phyloP scores from a whole-genome alignment of 2,329 filamentous ascomycete genomes.

The Alternaria sp. region DNA sequence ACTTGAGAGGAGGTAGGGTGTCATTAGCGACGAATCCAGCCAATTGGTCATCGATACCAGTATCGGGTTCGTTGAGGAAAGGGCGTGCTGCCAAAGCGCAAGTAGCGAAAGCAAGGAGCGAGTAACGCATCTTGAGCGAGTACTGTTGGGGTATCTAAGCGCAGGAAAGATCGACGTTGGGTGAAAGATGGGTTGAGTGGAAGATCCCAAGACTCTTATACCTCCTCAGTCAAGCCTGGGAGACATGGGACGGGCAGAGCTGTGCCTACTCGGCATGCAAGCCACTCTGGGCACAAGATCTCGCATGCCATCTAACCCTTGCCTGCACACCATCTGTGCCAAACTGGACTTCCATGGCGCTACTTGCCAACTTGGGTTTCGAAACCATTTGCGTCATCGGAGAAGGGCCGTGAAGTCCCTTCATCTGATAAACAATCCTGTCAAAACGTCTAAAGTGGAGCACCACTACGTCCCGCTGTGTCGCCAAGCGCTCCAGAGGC shows the following conservation, averaged over 20 bases:
- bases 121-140: constrained; percentile 30
- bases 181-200: neutral
- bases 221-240: neutral
- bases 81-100: constrained; percentile 42
- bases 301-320: constrained; percentile 2
- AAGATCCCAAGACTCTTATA: constrained; percentile 14
- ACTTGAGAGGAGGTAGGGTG: constrained; percentile 52
- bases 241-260: neutral
- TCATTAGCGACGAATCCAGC: constrained; percentile 30
- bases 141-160: neutral
- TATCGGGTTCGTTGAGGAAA: constrained; percentile 47
- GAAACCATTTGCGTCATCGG: constrained; percentile 14
- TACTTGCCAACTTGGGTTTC: constrained; percentile 4
- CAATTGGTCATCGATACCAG: constrained; percentile 40
- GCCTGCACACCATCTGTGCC: constrained; percentile 2
- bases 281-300: neutral
- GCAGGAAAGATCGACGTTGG: constrained; percentile 1
- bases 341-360: constrained; percentile 2
- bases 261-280: neutral
- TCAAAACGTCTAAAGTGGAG: constrained; percentile 7
- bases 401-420: constrained; percentile 4
- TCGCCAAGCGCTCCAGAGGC: constrained; percentile 16
- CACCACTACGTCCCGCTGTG: constrained; percentile 5
- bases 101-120: constrained; percentile 27
- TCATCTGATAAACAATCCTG: constrained; percentile 5